A percentile compares a stretch with the other conserved stretches of the same genome.
Conservation (phyloP, 2,329 filamentous ascomycete genomes). For the Diplodia mutila region DNA sequence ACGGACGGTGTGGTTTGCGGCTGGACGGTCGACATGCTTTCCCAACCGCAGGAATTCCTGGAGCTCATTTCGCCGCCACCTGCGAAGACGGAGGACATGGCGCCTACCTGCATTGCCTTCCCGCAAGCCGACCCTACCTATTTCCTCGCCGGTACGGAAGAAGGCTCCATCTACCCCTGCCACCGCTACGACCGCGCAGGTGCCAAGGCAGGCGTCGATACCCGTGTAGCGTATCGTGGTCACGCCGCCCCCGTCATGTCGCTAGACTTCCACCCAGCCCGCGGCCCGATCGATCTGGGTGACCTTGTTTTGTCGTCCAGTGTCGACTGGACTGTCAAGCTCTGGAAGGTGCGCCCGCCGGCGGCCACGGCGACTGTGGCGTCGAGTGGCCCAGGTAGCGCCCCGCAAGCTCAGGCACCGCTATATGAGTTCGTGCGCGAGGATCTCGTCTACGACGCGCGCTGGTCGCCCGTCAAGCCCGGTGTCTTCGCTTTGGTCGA, state of each 20-base stretch:
- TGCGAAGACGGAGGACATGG: constrained; percentile 84
- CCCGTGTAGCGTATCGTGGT: constrained; percentile 82
- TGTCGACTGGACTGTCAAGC: constrained; percentile 94
- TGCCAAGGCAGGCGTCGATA: constrained; percentile 93
- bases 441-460: constrained; percentile 94
- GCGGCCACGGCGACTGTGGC: constrained; percentile 60
- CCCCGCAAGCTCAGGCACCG: constrained; percentile 63
- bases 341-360: constrained; percentile 90
- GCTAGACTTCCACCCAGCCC: constrained; percentile 90
- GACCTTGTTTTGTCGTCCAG: constrained; percentile 91
- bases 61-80: constrained; percentile 84
- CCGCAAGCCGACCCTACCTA: constrained; percentile 95
- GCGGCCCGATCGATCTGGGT: constrained; percentile 89
- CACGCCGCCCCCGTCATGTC: constrained; percentile 96
- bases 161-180: constrained; percentile 94
- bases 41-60: constrained; percentile 91
- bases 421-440: constrained; percentile 90
- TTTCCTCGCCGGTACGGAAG: constrained; percentile 95
- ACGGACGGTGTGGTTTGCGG: constrained; percentile 96
- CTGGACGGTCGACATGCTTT: constrained; percentile 97
- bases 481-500: constrained; percentile 95
- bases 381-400: constrained; percentile 45
- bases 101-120: constrained; percentile 92
- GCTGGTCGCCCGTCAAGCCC: constrained; percentile 92
- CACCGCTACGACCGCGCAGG: constrained; percentile 97